Conservation (phyloP, 2,329 filamentous ascomycete genomes). For the Clonostachys rosea region DNA sequence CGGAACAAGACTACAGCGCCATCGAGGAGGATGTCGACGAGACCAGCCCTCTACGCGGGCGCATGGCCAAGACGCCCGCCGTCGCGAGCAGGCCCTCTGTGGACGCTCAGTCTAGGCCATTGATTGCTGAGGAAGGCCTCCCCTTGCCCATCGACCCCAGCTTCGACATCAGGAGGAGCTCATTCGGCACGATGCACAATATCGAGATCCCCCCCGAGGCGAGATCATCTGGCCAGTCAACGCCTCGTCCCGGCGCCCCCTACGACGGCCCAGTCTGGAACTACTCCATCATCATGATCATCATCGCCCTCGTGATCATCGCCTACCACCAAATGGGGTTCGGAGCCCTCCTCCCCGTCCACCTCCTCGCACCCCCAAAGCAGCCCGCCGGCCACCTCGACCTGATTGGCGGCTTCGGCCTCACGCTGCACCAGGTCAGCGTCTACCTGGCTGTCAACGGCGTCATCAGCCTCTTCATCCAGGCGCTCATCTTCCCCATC, state of each 20-base stretch:
- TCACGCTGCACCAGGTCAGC: conserved; percentile 62
- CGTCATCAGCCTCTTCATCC: conserved; percentile 66
- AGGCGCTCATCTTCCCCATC: conserved; percentile 65
- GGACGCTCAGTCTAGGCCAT: conserved; percentile 15
- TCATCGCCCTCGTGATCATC: conserved; percentile 29
- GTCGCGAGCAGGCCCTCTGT: not conserved
- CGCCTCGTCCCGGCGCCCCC: conserved; percentile 1
- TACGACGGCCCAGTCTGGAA: conserved; percentile 25
- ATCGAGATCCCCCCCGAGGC: conserved; percentile 21
- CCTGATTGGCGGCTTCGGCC: conserved; percentile 58
- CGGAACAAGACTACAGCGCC: not conserved
- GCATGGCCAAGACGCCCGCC: conserved; percentile 5
- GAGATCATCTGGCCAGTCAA: conserved; percentile 1
- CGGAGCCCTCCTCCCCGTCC: conserved; percentile 32
- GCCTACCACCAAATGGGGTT: conserved; percentile 42
- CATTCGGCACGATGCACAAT: conserved; percentile 35
- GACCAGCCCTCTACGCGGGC: not conserved
- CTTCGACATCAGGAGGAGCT: conserved; percentile 10
- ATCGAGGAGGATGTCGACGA: not conserved
- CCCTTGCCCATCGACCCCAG: no score
- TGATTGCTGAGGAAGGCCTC: not conserved
- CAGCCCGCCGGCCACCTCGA: conserved; percentile 21
- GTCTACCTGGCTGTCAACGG: conserved; percentile 67
- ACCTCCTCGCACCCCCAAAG: conserved; percentile 30
- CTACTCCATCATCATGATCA: conserved; percentile 34